A percentile compares a stretch with the other conserved stretches of the same genome.
These are phyloP conservation scores for Dichotomocladium elegans DNA, from an alignment of 371 early-diverging fungal species.

Conservation along the genomic window DNA sequence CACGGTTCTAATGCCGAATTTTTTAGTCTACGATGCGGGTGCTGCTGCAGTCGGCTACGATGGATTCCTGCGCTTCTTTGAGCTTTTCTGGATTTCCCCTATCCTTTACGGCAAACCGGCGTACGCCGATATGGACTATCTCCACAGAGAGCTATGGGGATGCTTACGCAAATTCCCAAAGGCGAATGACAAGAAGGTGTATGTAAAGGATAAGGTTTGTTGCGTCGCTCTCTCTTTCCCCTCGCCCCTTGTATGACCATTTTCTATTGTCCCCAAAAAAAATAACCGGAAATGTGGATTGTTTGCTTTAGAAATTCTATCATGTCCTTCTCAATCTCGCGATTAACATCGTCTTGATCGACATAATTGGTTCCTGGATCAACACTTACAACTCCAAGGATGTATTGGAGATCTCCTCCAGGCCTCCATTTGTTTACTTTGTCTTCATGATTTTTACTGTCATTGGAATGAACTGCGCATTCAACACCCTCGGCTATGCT, in stretches of 20 bases:
- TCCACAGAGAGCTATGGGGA: constrained; percentile 33
- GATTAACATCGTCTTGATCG: constrained; percentile 11
- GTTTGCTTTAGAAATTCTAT: constrained; percentile 33
- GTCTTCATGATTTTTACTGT: constrained; percentile 11
- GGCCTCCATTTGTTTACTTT: constrained; percentile 22
- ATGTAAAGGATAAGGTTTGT: constrained; percentile 33
- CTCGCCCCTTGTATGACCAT: too few species aligned
- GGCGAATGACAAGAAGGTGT: constrained; percentile 18
- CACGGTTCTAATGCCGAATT: too few species aligned
- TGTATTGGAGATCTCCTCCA: constrained; percentile 2
- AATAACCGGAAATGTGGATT: too few species aligned
- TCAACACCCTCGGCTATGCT: constrained; percentile 24
- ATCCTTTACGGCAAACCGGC: constrained; percentile 21
- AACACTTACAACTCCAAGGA: constrained; percentile 22
- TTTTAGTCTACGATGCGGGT: constrained; percentile 24
- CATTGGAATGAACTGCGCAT: constrained; percentile 19
- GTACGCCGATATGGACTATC: constrained; percentile 16
- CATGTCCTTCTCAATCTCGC: constrained; percentile 21
- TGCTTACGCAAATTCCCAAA: constrained; percentile 35
- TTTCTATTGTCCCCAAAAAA: too few species aligned
- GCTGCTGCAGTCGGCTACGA: constrained; percentile 15
- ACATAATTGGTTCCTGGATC: constrained; percentile 22
- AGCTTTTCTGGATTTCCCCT: constrained; percentile 30
- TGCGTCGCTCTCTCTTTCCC: too few species aligned
- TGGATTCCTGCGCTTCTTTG: constrained; percentile 25